Conservation (phyloP, 495 filamentous ascomycete genomes). For the Aspergillus heteromorphus region DNA sequence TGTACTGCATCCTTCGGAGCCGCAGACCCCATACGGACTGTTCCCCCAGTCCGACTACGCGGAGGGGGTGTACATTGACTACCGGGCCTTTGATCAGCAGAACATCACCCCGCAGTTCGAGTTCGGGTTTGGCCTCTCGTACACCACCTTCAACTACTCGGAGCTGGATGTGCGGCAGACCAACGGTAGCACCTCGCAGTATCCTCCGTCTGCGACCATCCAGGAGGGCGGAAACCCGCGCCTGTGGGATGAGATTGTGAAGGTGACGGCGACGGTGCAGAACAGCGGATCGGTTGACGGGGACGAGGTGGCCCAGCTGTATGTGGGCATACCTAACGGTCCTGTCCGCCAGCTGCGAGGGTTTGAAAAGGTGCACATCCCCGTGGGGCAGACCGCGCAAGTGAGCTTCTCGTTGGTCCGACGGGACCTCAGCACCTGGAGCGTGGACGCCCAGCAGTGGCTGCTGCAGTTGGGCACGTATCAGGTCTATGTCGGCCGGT, state of each 20-base stretch:
- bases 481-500: conserved; percentile 49
- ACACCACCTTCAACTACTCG: conserved; percentile 59
- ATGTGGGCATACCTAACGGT: conserved; percentile 36
- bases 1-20: conserved; percentile 51
- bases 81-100: conserved; percentile 56
- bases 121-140: conserved; percentile 65
- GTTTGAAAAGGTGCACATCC: conserved; percentile 55
- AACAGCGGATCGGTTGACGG: conserved; percentile 51
- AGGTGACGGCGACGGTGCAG: conserved; percentile 40
- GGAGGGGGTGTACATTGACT: conserved; percentile 63
- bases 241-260: conserved; percentile 55
- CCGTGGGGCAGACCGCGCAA: conserved; percentile 33
- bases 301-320: conserved; percentile 57
- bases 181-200: not conserved
- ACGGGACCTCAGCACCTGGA: conserved; percentile 65
- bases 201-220: conserved; percentile 18
- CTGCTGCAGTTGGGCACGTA: conserved; percentile 37
- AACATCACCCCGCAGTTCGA: conserved; percentile 55
- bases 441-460: conserved; percentile 57
- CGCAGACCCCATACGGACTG: conserved; percentile 43
- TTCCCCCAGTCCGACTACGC: conserved; percentile 61
- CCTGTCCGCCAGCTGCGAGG: conserved; percentile 60
- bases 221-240: conserved; percentile 53
- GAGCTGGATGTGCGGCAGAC: conserved; percentile 6
- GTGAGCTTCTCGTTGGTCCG: conserved; percentile 54